These are phyloP conservation scores for Trichodelitschia bisporula DNA, from an alignment of 495 filamentous ascomycete species.

Conservation along the genomic window DNA sequence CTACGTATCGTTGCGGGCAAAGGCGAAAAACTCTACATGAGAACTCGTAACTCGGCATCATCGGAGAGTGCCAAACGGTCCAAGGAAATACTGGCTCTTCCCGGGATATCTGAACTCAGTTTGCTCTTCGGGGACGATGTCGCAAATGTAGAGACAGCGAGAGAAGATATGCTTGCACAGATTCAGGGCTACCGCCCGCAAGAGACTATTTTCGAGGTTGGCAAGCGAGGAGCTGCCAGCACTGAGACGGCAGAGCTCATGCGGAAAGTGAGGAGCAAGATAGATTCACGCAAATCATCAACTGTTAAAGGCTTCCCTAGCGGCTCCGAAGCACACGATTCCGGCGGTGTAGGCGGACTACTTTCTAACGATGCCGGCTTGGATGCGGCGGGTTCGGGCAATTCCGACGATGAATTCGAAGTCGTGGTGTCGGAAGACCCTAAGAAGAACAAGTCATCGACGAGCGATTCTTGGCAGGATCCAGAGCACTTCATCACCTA, in stretches of 20 bases:
- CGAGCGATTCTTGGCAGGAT: constrained; percentile 38
- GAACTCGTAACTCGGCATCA: constrained; percentile 71
- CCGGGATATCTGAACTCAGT: constrained; percentile 45
- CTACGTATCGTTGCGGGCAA: constrained; percentile 54
- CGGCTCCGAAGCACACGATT: too few species aligned
- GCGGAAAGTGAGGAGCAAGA: constrained; percentile 36
- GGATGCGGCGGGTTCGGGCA: constrained; percentile 4
- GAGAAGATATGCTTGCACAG: constrained; percentile 61
- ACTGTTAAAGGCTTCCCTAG: too few species aligned
- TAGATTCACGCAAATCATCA: constrained; percentile 21
- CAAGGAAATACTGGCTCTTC: constrained; percentile 42
- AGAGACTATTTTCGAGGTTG: constrained; percentile 89
- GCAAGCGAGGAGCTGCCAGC: constrained; percentile 36
- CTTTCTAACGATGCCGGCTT: constrained; percentile 13
- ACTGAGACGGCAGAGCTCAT: constrained; percentile 60
- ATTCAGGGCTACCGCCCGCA: constrained; percentile 68
- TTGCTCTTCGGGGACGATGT: constrained; percentile 47
- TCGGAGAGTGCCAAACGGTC: constrained; percentile 65
- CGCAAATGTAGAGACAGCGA: constrained; percentile 36
- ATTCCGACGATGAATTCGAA: constrained; percentile 51
- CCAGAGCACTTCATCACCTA: constrained; percentile 92
- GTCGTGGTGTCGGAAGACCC: constrained; percentile 46
- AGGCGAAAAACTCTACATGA: constrained; percentile 78
- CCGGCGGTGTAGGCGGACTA: too few species aligned
- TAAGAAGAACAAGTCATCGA: constrained; percentile 16